These are phyloP conservation scores for Pseudopithomyces chartarum DNA, from an alignment of 2,329 filamentous ascomycete species.

Conservation along the genomic window DNA sequence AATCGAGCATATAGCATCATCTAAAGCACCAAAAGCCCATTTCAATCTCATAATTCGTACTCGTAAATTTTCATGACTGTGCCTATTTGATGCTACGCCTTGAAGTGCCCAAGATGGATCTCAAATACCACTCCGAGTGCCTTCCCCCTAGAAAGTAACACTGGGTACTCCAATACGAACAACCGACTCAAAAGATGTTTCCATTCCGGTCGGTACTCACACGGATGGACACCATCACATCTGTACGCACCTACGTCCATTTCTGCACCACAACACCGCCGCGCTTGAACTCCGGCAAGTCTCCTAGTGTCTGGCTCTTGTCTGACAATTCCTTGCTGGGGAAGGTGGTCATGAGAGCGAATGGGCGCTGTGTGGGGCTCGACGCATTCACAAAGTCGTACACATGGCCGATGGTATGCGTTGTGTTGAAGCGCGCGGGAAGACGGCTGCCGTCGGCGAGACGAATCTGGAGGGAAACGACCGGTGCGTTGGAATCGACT, in stretches of 20 bases:
- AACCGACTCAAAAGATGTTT: not conserved
- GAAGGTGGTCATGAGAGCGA: constrained; percentile 81
- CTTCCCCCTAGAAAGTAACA: not conserved
- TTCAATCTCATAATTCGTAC: not conserved
- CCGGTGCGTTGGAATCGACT: constrained; percentile 70
- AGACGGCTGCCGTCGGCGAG: constrained; percentile 78
- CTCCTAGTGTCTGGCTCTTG: constrained; percentile 56
- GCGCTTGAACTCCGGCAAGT: constrained; percentile 56
- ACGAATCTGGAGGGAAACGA: constrained; percentile 74
- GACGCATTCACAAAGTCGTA: constrained; percentile 75
- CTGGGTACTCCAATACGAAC: not conserved
- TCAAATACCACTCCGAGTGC: not conserved
- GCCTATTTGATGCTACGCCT: not conserved
- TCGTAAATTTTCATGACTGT: constrained; percentile 24
- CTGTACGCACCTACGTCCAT: constrained; percentile 47
- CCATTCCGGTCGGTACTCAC: not conserved
- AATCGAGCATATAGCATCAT: too few relatives aligned
- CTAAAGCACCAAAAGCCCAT: not conserved
- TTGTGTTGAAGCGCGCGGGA: constrained; percentile 81
- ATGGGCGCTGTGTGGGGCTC: constrained; percentile 63
- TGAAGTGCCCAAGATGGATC: not conserved
- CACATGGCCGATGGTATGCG: constrained; percentile 76
- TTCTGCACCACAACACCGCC: constrained; percentile 62
- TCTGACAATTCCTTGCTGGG: constrained; percentile 81
- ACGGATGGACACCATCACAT: constrained; percentile 15